These are phyloP conservation scores for Nadsonia starkeyi-henricii DNA, from an alignment of 1,139 yeast species.

Conservation along the genomic window DNA sequence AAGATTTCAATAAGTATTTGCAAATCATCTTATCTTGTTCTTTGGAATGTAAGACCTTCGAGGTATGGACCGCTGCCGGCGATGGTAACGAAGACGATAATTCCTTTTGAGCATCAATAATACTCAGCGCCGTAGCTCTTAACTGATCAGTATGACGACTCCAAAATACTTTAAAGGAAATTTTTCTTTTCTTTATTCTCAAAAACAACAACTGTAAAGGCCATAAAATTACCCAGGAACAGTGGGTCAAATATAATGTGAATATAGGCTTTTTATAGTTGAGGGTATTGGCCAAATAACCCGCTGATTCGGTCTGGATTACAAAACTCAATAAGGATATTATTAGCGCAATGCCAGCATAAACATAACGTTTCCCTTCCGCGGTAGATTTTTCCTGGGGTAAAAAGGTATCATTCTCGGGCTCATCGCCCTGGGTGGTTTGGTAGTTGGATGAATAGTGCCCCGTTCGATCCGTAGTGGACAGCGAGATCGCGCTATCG, in stretches of 20 bases:
- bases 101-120: slow-evolving; percentile 32
- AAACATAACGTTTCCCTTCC: slow-evolving; percentile 9
- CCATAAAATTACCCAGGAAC: slow-evolving; percentile 67
- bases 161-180: slow-evolving; percentile 28
- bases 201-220: slow-evolving; percentile 43
- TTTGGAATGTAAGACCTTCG: slow-evolving; percentile 8
- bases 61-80: too few species aligned
- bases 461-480: background rate
- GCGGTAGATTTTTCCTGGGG: background rate
- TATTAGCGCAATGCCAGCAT: slow-evolving; percentile 42
- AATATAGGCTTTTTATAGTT: slow-evolving; percentile 60
- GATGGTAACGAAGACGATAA: slow-evolving; percentile 5
- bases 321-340: slow-evolving; percentile 56
- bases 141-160: slow-evolving; percentile 38
- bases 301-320: slow-evolving; percentile 66
- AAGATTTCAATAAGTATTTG: background rate
- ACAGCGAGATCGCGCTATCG: background rate
- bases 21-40: background rate
- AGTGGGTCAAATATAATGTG: slow-evolving; percentile 57
- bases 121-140: slow-evolving; percentile 32
- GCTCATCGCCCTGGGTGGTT: background rate
- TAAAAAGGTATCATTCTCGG: background rate
- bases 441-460: background rate
- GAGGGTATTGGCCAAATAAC: slow-evolving; percentile 44
- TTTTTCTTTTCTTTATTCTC: slow-evolving; percentile 19